Base-by-base conservation (phyloP, 2,329 filamentous ascomycete species). In the Colletotrichum lupini region DNA sequence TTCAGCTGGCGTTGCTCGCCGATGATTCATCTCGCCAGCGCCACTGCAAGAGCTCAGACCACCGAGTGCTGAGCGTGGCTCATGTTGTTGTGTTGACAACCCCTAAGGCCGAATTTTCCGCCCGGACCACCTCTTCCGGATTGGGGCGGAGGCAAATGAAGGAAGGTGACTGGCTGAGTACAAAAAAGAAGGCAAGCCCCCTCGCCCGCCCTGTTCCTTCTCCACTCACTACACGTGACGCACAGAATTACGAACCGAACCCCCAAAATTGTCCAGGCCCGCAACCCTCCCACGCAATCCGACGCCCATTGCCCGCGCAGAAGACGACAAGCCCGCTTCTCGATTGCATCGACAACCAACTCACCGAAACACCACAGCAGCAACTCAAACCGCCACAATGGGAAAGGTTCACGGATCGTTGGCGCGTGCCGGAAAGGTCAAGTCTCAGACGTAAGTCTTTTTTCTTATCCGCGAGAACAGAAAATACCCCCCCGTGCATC, bases 341-440 rank as follows among this genome's bases (percentile, higher is more conserved):
- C 65, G 55, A 56, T 55, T 65, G 60, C 67, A 69, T 71, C 72
- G 72, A 74, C 72, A 74, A 72, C 68, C 72, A 37, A 72, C 68
- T 74, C 52, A 74, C 72, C 57, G 57, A 67, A 72, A 67, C 46
- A 68, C 63, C 30, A 67, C 72, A 73, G 60, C 74, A 76, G 64
- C 68, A 72, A 72, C 74, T 67, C 70, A 73, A 71, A 76, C 77
- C 76, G 69, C 74, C 75, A 75, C 74, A 78, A 77, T 82, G 81
- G 81, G 81, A 79, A 82, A 82, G 77, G 81, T 96, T 87, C 94
- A 96, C 93, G 94, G 94, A 86, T 97, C 94, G 85, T 93, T 97
- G 87, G 94, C 94, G 86, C 94, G 94, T 95, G 94, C 94, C 67
- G 95, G 95, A 90, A 97, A 97, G 92, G 95, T 98, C 92, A 97